Evolutionary conservation across 352 stramenopile genomes (phyloP).

Genomic region (Aphanomyces euteiches): DNA sequence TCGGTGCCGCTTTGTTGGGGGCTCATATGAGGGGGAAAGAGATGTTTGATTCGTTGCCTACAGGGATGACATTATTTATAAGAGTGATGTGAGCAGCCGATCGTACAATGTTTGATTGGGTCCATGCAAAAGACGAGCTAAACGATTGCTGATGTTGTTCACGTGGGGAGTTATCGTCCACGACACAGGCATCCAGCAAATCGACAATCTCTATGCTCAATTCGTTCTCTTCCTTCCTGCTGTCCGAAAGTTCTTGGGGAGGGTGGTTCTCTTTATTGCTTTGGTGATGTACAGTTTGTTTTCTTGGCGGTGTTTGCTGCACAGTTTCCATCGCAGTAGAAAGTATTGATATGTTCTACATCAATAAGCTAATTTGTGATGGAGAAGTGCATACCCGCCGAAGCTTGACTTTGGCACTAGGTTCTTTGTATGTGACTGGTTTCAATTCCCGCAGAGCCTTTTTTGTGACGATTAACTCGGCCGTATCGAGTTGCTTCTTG

Average conservation of each 20-base stretch:
- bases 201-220: neutral
- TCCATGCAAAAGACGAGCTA: too few species aligned
- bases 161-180: neutral
- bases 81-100: too few species aligned
- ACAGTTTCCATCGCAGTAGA: conserved; percentile 1
- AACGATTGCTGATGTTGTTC: too few species aligned
- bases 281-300: neutral
- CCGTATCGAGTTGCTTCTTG: neutral
- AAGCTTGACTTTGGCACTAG: conserved; percentile 6
- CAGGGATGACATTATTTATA: neutral
- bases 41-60: neutral
- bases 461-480: neutral
- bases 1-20: conserved; percentile 1
- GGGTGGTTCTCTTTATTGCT: neutral
- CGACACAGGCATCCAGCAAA: conserved; percentile 2
- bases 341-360: neutral
- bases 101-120: too few species aligned
- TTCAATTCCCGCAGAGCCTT: neutral
- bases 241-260: neutral
- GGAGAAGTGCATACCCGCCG: neutral
- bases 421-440: neutral
- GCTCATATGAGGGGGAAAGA: neutral
- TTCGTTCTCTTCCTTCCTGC: neutral
- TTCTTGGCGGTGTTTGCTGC: conserved; percentile 8
- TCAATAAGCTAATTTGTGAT: neutral